Evolutionary conservation across 2,329 filamentous ascomycete genomes (phyloP).

Genomic region (Beauveria caledonica): DNA sequence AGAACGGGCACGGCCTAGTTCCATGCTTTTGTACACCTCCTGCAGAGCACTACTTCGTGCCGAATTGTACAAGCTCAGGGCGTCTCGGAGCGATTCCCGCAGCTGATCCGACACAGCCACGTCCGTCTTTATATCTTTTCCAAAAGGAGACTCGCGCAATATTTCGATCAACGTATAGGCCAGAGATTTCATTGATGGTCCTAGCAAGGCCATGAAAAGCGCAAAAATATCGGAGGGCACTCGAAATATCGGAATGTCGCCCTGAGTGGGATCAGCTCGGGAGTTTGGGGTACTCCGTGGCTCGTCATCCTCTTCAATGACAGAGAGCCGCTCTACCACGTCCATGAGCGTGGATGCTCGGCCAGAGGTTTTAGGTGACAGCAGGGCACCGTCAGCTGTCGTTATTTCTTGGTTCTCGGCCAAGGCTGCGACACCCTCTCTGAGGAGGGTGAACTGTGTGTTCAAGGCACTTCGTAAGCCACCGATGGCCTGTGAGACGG

Average conservation of each 20-base stretch:
- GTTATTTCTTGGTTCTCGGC: constrained; percentile 14
- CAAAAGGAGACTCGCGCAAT: constrained; percentile 79
- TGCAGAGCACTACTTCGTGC: constrained; percentile 69
- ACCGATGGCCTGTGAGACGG: constrained; percentile 79
- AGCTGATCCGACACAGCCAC: constrained; percentile 75
- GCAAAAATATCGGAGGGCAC: constrained; percentile 81
- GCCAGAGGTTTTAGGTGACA: constrained; percentile 21
- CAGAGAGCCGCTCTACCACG: constrained; percentile 42
- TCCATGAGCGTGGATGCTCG: constrained; percentile 28
- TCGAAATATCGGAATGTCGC: constrained; percentile 33
- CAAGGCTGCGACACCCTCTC: constrained; percentile 40
- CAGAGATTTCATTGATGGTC: constrained; percentile 94
- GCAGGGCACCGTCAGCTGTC: constrained; percentile 14
- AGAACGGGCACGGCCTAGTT: constrained; percentile 58
- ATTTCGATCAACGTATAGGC: constrained; percentile 85
- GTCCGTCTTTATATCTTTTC: constrained; percentile 53
- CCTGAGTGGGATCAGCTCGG: constrained; percentile 22
- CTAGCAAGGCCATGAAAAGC: constrained; percentile 78
- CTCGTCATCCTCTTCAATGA: constrained; percentile 53
- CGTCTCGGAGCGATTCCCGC: constrained; percentile 69
- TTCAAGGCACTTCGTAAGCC: constrained; percentile 82
- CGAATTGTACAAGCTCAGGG: constrained; percentile 68
- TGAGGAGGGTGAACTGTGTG: constrained; percentile 78
- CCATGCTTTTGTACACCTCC: constrained; percentile 72
- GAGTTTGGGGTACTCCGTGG: constrained; percentile 28